Conservation (phyloP, 306 rosid species). For the Medicago lupulina region DNA sequence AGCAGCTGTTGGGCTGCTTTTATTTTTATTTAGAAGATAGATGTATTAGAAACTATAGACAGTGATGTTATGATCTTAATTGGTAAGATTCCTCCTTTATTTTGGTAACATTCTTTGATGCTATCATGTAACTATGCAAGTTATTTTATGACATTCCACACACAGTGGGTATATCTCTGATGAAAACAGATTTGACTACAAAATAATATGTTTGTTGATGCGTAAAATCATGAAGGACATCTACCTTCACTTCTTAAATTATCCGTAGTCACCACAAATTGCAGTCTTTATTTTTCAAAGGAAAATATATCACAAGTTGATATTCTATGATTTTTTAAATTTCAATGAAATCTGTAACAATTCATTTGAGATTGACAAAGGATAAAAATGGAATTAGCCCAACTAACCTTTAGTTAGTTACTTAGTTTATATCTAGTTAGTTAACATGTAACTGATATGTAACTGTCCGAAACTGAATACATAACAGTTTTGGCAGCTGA, state of each 20-base stretch:
- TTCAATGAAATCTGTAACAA: constrained; percentile 28
- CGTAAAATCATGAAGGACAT: constrained; percentile 30
- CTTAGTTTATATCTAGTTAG: no score
- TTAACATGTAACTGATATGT: no score
- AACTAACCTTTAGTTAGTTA: no score
- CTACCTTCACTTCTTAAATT: constrained; percentile 23
- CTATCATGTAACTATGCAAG: constrained; percentile 13
- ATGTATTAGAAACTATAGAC: constrained; percentile 14
- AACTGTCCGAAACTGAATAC: no score
- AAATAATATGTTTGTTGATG: constrained; percentile 27
- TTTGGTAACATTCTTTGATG: constrained; percentile 1
- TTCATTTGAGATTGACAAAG: constrained; percentile 14
- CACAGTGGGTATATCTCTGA: constrained; percentile 19
- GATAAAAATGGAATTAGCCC: no score
- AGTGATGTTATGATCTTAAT: constrained; percentile 25
- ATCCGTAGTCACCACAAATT: constrained; percentile 10
- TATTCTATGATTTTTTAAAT: not conserved
- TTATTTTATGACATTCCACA: constrained; percentile 24
- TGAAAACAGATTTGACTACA: constrained; percentile 23
- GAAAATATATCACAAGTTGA: constrained; percentile 22
- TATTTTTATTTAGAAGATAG: constrained; percentile 38
- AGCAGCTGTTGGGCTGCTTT: constrained; percentile 17
- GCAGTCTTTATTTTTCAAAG: constrained; percentile 3
- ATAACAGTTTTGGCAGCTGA: no score
- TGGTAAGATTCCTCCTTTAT: constrained; percentile 24